Evolutionary conservation across 106 monocot species (phyloP), one percentile per base, ranked within the genome.

Genomic region (Hemerocallis citrina): DNA sequence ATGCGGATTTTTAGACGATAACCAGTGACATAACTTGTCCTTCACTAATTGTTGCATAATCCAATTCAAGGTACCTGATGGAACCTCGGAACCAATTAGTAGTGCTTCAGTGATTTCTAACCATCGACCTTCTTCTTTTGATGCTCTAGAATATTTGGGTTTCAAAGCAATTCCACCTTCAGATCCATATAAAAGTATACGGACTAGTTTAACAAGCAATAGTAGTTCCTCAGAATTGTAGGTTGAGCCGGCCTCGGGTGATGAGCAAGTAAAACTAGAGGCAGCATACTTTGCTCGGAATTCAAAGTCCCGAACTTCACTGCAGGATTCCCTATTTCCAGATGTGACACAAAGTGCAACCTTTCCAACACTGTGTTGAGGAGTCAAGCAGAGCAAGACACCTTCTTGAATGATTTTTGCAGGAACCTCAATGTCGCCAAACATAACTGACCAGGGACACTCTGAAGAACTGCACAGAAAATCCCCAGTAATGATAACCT

Each of bases 351-450:
- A 84, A 15, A 89, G 16, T 17, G 39, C 43, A 34, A 89, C 78
- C 30, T 63, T 80, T 34, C 81, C 84, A 31, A 72, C 41, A 61
- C 6, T 22, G 50, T 73, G 84, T 34, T 62, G 51, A 52, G 89
- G 89, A 64, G 84, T 33, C 24, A 56, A 25, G 61, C 89, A 89
- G 65, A 72, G 62, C 7, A 89, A 34, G 33, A 89, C 70, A 39
- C 84, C 89, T 46, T 78, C 44, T 31, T 75, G 80, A 50, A 89
- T 63, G 68, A 81, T 78, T 61, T 84, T 78, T 28, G 71, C 42
- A 57, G 84, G 84, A 21, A 84, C 89, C 69, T 81, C 74, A 70
- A 51, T 70, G 43, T 89, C 75, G 58, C 81, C 89, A 66, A 89
- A 89, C 84, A 84, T 84, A 38, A 80, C 68, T n/a, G 69, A 67